Evolutionary conservation across 1,284 basidiomycete genomes (phyloP).

Genomic region (Ustanciosporium gigantosporum): DNA sequence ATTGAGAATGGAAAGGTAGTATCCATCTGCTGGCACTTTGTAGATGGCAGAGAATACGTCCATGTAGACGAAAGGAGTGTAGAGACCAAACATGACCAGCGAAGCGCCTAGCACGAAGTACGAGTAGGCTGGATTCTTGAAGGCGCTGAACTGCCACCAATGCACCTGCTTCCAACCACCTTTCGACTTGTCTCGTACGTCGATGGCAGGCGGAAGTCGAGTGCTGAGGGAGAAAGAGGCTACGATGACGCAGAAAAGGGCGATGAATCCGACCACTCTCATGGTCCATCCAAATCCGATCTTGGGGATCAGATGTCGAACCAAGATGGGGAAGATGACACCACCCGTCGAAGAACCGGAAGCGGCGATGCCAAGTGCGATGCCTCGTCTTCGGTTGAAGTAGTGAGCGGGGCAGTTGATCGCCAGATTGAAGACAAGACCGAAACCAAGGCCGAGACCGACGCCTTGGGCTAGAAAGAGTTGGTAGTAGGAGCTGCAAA

Average conservation of each 20-base stretch:
- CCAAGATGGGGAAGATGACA: constrained; percentile 49
- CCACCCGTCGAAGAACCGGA: constrained; percentile 45
- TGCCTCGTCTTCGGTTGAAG: constrained; percentile 20
- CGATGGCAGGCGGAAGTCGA: constrained; percentile 29
- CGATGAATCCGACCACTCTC: constrained; percentile 44
- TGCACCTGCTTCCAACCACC: constrained; percentile 35
- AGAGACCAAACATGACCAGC: constrained; percentile 43
- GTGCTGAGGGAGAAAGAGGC: constrained; percentile 35
- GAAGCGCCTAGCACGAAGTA: constrained; percentile 31
- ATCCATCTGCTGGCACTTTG: constrained; percentile 22
- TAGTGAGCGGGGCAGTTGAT: constrained; percentile 35
- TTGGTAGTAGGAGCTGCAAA: constrained; percentile 47
- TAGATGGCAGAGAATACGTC: constrained; percentile 14
- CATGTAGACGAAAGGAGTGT: constrained; percentile 43
- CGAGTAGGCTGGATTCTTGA: constrained; percentile 31
- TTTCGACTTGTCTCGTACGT: constrained; percentile 27
- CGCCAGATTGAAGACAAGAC: constrained; percentile 30
- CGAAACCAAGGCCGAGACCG: constrained; percentile 46
- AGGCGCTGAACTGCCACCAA: constrained; percentile 27
- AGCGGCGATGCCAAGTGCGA: constrained; percentile 44
- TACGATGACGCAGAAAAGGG: constrained; percentile 16
- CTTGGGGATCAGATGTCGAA: constrained; percentile 20
- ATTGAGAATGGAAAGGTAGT: constrained; percentile 48
- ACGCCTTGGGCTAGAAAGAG: constrained; percentile 50
- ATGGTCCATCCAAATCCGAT: constrained; percentile 47